Conservation (phyloP, 2,329 filamentous ascomycete genomes). For the Ascomycota sp. region DNA sequence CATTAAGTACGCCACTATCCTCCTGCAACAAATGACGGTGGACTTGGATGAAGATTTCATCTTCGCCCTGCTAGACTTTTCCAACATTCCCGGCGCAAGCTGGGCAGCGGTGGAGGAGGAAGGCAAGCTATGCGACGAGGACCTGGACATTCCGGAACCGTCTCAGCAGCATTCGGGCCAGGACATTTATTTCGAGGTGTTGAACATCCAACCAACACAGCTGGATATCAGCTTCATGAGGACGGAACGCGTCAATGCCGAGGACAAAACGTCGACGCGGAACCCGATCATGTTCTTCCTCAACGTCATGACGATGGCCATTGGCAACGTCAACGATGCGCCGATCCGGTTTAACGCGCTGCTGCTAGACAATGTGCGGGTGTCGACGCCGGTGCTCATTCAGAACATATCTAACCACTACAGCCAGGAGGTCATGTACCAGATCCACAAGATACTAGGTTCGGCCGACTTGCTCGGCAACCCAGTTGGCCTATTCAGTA, state of each 20-base stretch:
- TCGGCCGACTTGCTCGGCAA: constrained; percentile 96
- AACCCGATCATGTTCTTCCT: constrained; percentile 98
- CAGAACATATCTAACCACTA: constrained; percentile 86
- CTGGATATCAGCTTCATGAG: constrained; percentile 91
- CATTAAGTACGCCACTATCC: constrained; percentile 87
- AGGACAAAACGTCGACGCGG: constrained; percentile 72
- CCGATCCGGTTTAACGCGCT: constrained; percentile 83
- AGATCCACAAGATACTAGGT: constrained; percentile 90
- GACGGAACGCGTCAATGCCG: constrained; percentile 86
- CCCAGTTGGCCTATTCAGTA: constrained; percentile 93
- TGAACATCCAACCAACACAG: constrained; percentile 96
- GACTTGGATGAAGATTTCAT: constrained; percentile 97
- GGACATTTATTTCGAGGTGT: constrained; percentile 91
- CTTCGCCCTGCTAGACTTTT: constrained; percentile 83
- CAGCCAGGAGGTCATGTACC: constrained; percentile 83
- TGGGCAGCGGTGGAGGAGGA: constrained; percentile 49
- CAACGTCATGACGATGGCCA: constrained; percentile 97
- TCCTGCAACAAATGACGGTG: constrained; percentile 93
- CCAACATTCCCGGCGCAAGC: constrained; percentile 72
- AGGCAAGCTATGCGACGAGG: constrained; percentile 71
- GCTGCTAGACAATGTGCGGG: constrained; percentile 81
- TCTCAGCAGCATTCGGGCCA: constrained; percentile 64
- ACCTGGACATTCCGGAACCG: constrained; percentile 78
- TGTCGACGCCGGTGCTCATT: constrained; percentile 64
- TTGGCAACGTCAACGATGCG: constrained; percentile 96